Evolutionary conservation across 2,329 filamentous ascomycete genomes (phyloP).

Genomic region (Fusarium concolor): DNA sequence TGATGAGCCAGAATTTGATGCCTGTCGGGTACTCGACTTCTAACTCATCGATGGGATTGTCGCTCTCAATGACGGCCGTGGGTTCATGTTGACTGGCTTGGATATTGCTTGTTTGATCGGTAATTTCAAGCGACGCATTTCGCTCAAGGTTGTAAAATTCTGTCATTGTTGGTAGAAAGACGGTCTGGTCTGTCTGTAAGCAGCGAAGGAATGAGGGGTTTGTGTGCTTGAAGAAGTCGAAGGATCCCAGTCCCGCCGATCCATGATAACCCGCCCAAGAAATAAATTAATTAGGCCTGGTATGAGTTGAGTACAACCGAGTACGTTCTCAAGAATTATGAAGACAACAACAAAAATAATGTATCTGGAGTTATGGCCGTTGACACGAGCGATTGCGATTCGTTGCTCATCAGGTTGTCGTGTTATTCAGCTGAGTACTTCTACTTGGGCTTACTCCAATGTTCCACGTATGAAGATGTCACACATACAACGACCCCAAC

Average conservation of each 20-base stretch:
- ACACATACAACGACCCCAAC: background rate
- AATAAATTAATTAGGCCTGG: too few species aligned
- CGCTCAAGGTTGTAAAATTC: background rate
- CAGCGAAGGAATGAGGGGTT: background rate
- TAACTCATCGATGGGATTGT: accelerated
- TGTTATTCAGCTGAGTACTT: background rate
- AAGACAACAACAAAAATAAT: too few species aligned
- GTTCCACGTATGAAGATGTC: background rate
- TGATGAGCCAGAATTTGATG: slow-evolving; percentile 6
- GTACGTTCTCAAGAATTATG: too few species aligned
- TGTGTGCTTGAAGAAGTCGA: background rate
- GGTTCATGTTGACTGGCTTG: accelerated
- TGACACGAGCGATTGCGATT: too few species aligned
- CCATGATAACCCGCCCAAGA: background rate
- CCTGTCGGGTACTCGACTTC: slow-evolving; percentile 4
- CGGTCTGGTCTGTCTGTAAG: background rate
- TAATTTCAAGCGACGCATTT: accelerated
- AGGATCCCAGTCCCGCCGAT: background rate
- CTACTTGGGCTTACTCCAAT: background rate
- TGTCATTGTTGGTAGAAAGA: background rate
- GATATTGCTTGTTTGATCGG: accelerated
- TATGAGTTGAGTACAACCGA: too few species aligned
- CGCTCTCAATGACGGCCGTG: accelerated
- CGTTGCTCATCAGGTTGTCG: too few species aligned
- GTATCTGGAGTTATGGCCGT: too few species aligned